Evolutionary conservation across 306 rosid species (phyloP).

Genomic region (Dalbergia cochinchinensis): DNA sequence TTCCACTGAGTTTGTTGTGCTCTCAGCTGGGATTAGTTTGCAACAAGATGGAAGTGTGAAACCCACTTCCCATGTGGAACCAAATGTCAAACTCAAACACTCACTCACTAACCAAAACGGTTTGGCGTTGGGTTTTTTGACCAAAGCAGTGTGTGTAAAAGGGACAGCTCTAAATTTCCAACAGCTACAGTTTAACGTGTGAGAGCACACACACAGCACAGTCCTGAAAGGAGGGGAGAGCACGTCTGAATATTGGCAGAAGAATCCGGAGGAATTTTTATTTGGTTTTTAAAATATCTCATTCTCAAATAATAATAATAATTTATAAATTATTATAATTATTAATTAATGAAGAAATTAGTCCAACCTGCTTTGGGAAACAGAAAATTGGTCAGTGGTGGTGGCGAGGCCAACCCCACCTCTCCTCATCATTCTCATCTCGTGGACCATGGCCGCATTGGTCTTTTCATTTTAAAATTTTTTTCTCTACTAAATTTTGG

Average conservation of each 20-base stretch:
- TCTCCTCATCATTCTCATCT: slow-evolving; percentile 46
- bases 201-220: background rate
- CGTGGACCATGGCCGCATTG: slow-evolving; percentile 40
- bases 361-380: slow-evolving; percentile 48
- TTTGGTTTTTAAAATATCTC: background rate
- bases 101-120: slow-evolving; percentile 49
- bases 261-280: slow-evolving; percentile 54
- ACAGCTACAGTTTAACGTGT: slow-evolving; percentile 38
- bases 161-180: slow-evolving; percentile 53
- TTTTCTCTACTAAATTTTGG: slow-evolving; percentile 16
- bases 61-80: slow-evolving; percentile 47
- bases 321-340: background rate
- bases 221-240: slow-evolving; percentile 49
- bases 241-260: slow-evolving; percentile 53
- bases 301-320: background rate
- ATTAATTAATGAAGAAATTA: slow-evolving; percentile 19
- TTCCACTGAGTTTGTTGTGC: background rate
- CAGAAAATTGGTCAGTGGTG: slow-evolving; percentile 41
- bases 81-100: slow-evolving; percentile 51
- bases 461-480: background rate
- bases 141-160: slow-evolving; percentile 49
- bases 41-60: slow-evolving; percentile 36
- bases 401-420: slow-evolving; percentile 32
- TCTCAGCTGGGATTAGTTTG: slow-evolving; percentile 34
- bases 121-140: slow-evolving; percentile 63